These are phyloP conservation scores for Malania oleifera DNA, from an alignment of 164 flowering plant species.

Conservation along the genomic window DNA sequence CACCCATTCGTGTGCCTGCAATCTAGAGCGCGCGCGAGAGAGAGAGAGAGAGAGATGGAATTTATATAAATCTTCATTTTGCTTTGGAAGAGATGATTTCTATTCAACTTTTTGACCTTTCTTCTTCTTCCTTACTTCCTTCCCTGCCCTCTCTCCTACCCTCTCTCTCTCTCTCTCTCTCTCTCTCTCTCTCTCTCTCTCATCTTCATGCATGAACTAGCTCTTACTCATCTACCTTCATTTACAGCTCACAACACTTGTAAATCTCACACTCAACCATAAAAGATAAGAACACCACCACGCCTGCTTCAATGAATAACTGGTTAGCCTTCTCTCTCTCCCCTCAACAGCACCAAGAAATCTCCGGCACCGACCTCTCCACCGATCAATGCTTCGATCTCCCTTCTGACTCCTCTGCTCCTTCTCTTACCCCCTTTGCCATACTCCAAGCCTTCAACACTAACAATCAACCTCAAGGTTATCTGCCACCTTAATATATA, in stretches of 20 bases:
- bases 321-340: conserved; percentile 91
- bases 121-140: conserved; percentile 16
- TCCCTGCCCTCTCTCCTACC: conserved; percentile 8
- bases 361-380: conserved; percentile 33
- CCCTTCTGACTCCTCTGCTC: conserved; percentile 40
- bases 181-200: conserved; percentile 1
- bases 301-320: conserved; percentile 73
- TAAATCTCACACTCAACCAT: background rate
- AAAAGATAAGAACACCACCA: background rate
- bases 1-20: conserved; percentile 18
- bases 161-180: conserved; percentile 9
- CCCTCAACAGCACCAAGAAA: conserved; percentile 51
- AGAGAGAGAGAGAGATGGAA: conserved; percentile 22
- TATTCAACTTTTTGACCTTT: conserved; percentile 29
- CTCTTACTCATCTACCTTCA: conserved; percentile 4
- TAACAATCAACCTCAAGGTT: conserved; percentile 55
- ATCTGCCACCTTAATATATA: too few species aligned
- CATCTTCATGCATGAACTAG: conserved; percentile 35
- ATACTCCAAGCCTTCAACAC: conserved; percentile 55
- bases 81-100: conserved; percentile 35
- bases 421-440: conserved; percentile 45
- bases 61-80: conserved; percentile 29
- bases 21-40: conserved; percentile 18
- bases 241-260: background rate
- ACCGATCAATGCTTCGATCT: conserved; percentile 62